Conservation (phyloP, 495 filamentous ascomycete genomes). For the Aspergillus funiculosus region DNA sequence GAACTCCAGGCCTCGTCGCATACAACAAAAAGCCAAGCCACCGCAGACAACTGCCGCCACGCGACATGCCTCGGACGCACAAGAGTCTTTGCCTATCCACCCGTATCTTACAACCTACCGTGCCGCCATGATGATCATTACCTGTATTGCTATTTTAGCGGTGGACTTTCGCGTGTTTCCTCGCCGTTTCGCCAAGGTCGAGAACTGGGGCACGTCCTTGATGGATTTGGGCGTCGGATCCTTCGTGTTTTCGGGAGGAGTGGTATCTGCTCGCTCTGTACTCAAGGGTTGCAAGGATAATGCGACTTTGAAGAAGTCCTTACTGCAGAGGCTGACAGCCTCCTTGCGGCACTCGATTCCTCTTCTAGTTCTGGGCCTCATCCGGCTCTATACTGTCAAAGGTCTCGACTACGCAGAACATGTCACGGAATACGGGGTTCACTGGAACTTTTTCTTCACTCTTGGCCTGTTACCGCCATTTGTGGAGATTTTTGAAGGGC, state of each 20-base stretch:
- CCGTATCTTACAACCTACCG: constrained; percentile 90
- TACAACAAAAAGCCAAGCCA: constrained; percentile 52
- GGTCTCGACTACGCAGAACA: constrained; percentile 94
- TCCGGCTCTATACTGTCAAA: constrained; percentile 84
- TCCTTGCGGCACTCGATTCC: constrained; percentile 78
- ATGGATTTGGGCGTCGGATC: constrained; percentile 98
- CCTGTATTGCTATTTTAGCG: constrained; percentile 89
- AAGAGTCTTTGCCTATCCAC: constrained; percentile 65
- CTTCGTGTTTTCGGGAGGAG: constrained; percentile 92
- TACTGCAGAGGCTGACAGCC: constrained; percentile 50
- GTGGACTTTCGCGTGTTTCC: constrained; percentile 94
- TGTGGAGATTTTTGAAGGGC: constrained; percentile 74
- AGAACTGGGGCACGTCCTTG: constrained; percentile 95
- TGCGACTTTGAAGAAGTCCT: constrained; percentile 29
- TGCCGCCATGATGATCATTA: constrained; percentile 86
- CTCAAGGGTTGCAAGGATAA: constrained; percentile 57
- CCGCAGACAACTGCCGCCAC: constrained; percentile 36
- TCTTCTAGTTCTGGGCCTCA: constrained; percentile 70
- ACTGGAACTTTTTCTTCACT: constrained; percentile 99
- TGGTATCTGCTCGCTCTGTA: constrained; percentile 85
- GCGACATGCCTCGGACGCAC: constrained; percentile 14
- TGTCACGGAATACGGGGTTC: constrained; percentile 94
- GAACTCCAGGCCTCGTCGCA: constrained; percentile 35
- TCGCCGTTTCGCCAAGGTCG: constrained; percentile 90
- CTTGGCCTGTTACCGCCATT: constrained; percentile 84